Evolutionary conservation across 176 grass and related monocot species (phyloP).

Genomic region (Bothriochloa decipiens): DNA sequence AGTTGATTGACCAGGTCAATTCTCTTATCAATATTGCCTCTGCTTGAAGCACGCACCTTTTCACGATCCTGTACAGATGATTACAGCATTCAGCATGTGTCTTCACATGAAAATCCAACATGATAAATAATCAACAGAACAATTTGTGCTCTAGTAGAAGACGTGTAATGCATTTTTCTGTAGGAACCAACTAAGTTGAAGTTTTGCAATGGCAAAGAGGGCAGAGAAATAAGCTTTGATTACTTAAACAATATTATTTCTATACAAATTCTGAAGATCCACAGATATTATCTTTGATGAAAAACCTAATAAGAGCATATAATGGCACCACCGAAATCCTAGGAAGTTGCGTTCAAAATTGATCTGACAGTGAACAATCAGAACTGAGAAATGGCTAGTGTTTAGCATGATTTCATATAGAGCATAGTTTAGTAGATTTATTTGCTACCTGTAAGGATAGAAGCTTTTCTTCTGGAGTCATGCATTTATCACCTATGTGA

Average conservation of each 20-base stretch:
- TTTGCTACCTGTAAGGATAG: slow-evolving; percentile 53
- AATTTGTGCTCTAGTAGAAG: neutral
- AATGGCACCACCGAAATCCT: neutral
- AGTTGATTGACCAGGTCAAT: slow-evolving; percentile 48
- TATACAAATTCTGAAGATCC: neutral
- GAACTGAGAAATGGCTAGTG: too few species aligned
- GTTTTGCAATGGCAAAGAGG: slow-evolving; percentile 1
- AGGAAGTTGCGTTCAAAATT: slow-evolving; percentile 19
- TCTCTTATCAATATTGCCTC: neutral
- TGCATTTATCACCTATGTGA: slow-evolving; percentile 51
- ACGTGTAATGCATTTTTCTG: neutral
- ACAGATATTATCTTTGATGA: neutral
- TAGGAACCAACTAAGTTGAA: neutral
- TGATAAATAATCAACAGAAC: neutral
- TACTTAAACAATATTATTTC: neutral
- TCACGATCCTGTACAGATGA: slow-evolving; percentile 38
- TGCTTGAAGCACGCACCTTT: slow-evolving; percentile 4
- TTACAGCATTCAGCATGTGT: slow-evolving; percentile 5
- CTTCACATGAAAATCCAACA: neutral
- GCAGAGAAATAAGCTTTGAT: neutral
- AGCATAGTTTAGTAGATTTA: neutral
- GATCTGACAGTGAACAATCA: neutral
- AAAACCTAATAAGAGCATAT: neutral
- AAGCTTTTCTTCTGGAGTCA: slow-evolving; percentile 58
- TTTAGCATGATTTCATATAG: neutral